Base-by-base conservation (phyloP, 768 basidiomycete genomes). In the Leccinum aurantiacum region DNA sequence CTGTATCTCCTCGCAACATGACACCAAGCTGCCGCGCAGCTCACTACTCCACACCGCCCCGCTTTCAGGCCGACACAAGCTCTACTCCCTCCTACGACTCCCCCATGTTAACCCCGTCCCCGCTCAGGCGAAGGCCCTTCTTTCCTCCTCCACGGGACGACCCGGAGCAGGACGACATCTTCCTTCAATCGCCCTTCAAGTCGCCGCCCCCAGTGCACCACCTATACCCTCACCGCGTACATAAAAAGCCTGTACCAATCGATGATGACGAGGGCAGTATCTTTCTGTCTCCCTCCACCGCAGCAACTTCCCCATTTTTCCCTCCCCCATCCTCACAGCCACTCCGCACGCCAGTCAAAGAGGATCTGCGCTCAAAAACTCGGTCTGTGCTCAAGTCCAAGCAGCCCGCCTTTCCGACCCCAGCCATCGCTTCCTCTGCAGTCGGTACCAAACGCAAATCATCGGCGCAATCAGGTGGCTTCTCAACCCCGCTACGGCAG, bases 401-500 rank as follows among this genome's bases (percentile, higher is more conserved):
- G 51, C 72, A 63, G n/a, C 63, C 71, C 57, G 47, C 65, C 17
- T 68, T 52, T 11, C 19, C 60, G 2, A 52, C 53, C 5, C 50
- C 68, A 0, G 57, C 67, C 6, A 66, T 61, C 33, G 65, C 75
- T 50, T 73, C 72, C 13, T 65, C 78, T 38, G 78, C 79, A 13
- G 75, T 80, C 3, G 86, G 87, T 44, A 84, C 82, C 1, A 90
- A 90, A 71, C 85, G 88, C 67, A 90, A 89, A 70, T 85, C 86
- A 6, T 73, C 69, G 1, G 67, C 65, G 6, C 72, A 78, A 76
- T 49, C 75, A 74, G 54, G 79, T 72, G 63, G 79, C 76, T 85
- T 62, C 75, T 76, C 77, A 47, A 89, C 87, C 10, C 88, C 88
- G 4, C 78, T 85, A 10, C 81, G 81, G 19, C 78, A 77, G 14